phyloP scores from a whole-genome alignment of 805 yeast genomes.

The Hanseniaspora meyeri region DNA sequence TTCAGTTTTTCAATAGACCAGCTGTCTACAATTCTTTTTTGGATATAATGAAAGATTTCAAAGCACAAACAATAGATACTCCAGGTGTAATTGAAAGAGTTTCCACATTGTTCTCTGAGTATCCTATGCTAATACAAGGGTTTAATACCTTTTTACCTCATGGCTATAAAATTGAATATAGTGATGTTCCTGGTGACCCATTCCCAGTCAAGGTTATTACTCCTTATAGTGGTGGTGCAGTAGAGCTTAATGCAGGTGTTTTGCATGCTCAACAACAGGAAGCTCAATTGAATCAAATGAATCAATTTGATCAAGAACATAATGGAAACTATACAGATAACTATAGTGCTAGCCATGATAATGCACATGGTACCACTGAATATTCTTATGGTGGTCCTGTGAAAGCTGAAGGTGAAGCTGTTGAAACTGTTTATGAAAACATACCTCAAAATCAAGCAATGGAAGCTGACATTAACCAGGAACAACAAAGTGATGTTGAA shows the following conservation, averaged over 20 bases:
- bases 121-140: conserved; percentile 88
- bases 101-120: conserved; percentile 79
- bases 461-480: conserved; percentile 8
- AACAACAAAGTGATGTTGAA: conserved; percentile 59
- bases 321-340: conserved; percentile 1
- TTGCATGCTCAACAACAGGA: conserved; percentile 25
- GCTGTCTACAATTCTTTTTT: conserved; percentile 91
- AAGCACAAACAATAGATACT: conserved; percentile 88
- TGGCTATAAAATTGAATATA: conserved; percentile 88
- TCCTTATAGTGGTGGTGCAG: conserved; percentile 61
- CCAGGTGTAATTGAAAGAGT: conserved; percentile 98
- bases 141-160: conserved; percentile 96
- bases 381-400: neutral
- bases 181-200: conserved; percentile 77
- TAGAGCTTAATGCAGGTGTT: conserved; percentile 10
- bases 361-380: neutral
- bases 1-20: conserved; percentile 82
- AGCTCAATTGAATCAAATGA: conserved; percentile 20
- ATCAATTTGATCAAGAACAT: conserved; percentile 17
- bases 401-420: neutral
- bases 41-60: conserved; percentile 98
- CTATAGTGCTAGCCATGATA: neutral
- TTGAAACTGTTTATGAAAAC: neutral
- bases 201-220: conserved; percentile 89
- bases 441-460: neutral